Conservation (phyloP, 345 rosid species). For the Erodium maritimum region DNA sequence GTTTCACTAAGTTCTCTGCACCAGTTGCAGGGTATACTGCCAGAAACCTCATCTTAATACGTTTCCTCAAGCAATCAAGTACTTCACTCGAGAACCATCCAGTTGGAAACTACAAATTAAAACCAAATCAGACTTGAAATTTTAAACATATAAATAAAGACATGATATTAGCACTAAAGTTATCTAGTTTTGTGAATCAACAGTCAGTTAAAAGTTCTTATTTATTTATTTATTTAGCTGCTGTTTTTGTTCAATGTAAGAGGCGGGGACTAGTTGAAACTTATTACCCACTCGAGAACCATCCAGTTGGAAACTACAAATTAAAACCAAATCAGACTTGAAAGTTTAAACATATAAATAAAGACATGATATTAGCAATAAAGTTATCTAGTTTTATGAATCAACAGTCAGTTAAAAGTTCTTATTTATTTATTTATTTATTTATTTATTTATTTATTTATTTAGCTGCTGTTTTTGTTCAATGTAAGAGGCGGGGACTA, state of each 20-base stretch:
- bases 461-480: too few species aligned
- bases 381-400: too few species aligned
- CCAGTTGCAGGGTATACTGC: slow-evolving; percentile 62
- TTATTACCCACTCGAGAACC: slow-evolving; percentile 76
- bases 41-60: slow-evolving; percentile 68
- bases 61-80: slow-evolving; percentile 64
- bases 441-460: too few species aligned
- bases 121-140: slow-evolving; percentile 7
- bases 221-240: too few species aligned
- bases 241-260: too few species aligned
- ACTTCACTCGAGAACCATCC: slow-evolving; percentile 77
- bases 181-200: too few species aligned
- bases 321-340: slow-evolving; percentile 7
- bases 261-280: too few species aligned
- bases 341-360: slow-evolving; percentile 5
- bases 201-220: too few species aligned
- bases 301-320: slow-evolving; percentile 73
- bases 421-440: too few species aligned
- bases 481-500: too few species aligned
- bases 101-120: slow-evolving; percentile 49
- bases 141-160: slow-evolving; percentile 5
- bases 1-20: slow-evolving; percentile 56
- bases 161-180: too few species aligned
- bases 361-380: neutral
- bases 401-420: too few species aligned